Base-by-base conservation (phyloP, 352 stramenopile genomes). In the Phytophthora ohioensis region DNA sequence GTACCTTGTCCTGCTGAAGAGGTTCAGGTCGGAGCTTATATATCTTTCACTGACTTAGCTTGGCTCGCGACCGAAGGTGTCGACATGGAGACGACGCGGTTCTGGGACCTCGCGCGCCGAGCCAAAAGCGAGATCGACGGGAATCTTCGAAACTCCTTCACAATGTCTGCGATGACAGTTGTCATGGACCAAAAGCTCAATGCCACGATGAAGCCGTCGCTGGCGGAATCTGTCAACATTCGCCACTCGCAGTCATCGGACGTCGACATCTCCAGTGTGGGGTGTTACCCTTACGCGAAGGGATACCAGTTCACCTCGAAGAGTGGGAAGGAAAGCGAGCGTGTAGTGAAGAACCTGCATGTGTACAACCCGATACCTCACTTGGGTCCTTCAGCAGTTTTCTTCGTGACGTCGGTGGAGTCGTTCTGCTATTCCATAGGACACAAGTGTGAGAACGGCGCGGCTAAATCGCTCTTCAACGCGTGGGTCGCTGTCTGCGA, bases 101-200 rank as follows among this genome's bases (percentile, higher is more conserved):
- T 89, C 64, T 85, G 76, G 76, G 75, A 84, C 55, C 57, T 89
- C n/a, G 79, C 79, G 5, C 76, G 75, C 15, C 36, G 21, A 6
- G 48, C 68, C 11, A 87, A 82, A 45, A 12, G 53, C 8, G 51
- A 81, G 31, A 64, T 76, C 17, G 62, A 75, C 41, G 53, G 21
- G 15, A 71, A 71, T 12, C 51, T 79, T 15, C 51, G 59, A 12
- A 32, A 69, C 47, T 11, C 39, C 1, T 6, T 62, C 47, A 39
- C 36, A 38, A 53, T 78, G 54, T 51, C 67, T 1, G 38, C 65
- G 0, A 49, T 60, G 39, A 27, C 67, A 3, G 35, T 76, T 41
- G 36, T 69, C 8, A 12, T 76, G 12, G 71, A 73, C 57, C 67
- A 65, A 35, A 41, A 41, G 1, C 36, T 70, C 17, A 59, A 79